Base-by-base conservation (phyloP, 768 basidiomycete genomes). In the Agaricus sinodeliciosus region DNA sequence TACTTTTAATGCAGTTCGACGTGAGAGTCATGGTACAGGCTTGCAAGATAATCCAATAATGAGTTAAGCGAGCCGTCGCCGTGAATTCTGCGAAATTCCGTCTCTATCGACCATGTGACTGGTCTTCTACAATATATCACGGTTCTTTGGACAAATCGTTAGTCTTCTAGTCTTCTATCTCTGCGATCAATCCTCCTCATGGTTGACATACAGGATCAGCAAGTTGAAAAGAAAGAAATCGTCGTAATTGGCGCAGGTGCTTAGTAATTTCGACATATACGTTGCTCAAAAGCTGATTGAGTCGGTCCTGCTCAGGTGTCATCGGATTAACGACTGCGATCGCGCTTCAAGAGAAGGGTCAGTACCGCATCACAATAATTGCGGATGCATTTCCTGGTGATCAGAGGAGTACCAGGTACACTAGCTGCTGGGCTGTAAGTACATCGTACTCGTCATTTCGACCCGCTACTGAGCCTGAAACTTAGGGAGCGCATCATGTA, bases 371-470 rank as follows among this genome's bases (percentile, higher is more conserved):
- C n/a, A 80, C 78, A 3, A 77, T 90, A 49, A 64, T 90, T 13
- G 84, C 89, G 0, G 85, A 87, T 49, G 67, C 73, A 1, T 70
- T 89, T 28, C 88, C 88, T 0, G 81, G 73, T 11, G 90, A 91
- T 61, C 72, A 79, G 0, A 85, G 83, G 65, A 73, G 69, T 9
- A 78, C 84, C 60, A 74, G 75, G 40, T 90, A 87, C 62, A 84
- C 89, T 0, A 87, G 84, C 57, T 78, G 81, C n/a, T 90, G 88
- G 88, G 89, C 88, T 19, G 88, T 87, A 55, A 56, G 84, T 69
- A 13, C 16, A 19, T 12, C 11, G 13, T 48, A 16, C 27, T n/a
- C 11, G 3, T 31, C 27, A 11, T 18, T 25, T 36, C 31, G 25
- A 37, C 36, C 18, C 48, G 37, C 15, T 48, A 51, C 39, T 47